A percentile compares a stretch with the other conserved stretches of the same genome.
These are phyloP conservation scores for Ampelomyces quisqualis DNA, from an alignment of 2,329 filamentous ascomycete genomes.

Conservation along the genomic window DNA sequence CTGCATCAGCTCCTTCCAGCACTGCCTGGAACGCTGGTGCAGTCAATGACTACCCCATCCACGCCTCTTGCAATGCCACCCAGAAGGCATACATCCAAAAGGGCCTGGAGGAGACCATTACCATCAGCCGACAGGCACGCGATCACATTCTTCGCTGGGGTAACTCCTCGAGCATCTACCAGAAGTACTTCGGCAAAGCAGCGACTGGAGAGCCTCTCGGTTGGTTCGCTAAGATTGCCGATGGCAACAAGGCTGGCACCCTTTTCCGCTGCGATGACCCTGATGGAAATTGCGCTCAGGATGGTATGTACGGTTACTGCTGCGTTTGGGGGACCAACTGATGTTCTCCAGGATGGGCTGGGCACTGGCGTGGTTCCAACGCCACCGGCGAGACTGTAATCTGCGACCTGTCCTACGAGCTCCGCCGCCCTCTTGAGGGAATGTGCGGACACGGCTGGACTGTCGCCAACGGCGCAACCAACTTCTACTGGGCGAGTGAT, in stretches of 20 bases:
- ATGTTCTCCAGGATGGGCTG: slow-evolving; percentile 57
- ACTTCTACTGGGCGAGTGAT: slow-evolving; percentile 66
- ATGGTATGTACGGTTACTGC: slow-evolving; percentile 19
- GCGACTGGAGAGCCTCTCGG: slow-evolving; percentile 61
- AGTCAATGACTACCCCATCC: slow-evolving; percentile 54
- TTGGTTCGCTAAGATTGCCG: slow-evolving; percentile 62
- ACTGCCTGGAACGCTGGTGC: slow-evolving; percentile 43
- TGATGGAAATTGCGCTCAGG: slow-evolving; percentile 60
- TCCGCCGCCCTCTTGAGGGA: slow-evolving; percentile 58
- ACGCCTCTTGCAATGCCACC: slow-evolving; percentile 66
- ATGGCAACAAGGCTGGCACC: slow-evolving; percentile 58
- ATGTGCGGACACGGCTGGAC: slow-evolving; percentile 66
- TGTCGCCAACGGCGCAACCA: slow-evolving; percentile 57
- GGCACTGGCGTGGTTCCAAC: slow-evolving; percentile 67
- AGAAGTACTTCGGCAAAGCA: slow-evolving; percentile 66
- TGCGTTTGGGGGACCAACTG: neutral
- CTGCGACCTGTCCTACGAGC: slow-evolving; percentile 62
- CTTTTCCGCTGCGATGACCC: slow-evolving; percentile 69
- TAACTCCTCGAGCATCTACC: slow-evolving; percentile 59
- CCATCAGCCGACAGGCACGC: slow-evolving; percentile 61
- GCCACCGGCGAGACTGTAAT: slow-evolving; percentile 69
- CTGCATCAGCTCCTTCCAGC: slow-evolving; percentile 18
- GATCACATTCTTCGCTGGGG: slow-evolving; percentile 62
- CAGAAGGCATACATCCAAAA: slow-evolving; percentile 57
- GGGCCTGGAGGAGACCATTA: slow-evolving; percentile 60